These are phyloP conservation scores for Powellomyces hirtus DNA, from an alignment of 192 early-diverging fungal species.

Conservation along the genomic window DNA sequence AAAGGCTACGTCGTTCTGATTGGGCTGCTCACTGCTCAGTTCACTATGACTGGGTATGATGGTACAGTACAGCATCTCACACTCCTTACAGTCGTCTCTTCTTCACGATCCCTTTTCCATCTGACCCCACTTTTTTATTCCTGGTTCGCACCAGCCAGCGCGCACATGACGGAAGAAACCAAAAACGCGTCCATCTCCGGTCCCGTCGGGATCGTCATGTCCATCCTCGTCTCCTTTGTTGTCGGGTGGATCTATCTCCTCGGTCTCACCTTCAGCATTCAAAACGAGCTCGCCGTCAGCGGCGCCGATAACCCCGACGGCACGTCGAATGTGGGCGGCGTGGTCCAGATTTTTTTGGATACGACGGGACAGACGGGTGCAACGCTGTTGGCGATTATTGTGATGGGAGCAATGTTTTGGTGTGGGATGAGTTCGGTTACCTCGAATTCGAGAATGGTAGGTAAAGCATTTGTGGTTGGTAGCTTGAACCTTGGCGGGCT, in stretches of 20 bases:
- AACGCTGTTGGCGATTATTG: not conserved
- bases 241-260: constrained; percentile 21
- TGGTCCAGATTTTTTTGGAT: not conserved
- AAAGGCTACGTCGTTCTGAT: constrained; percentile 23
- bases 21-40: constrained; percentile 31
- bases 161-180: constrained; percentile 45
- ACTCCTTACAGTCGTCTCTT: not conserved
- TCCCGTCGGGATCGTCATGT: constrained; percentile 32
- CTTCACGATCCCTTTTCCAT: not conserved
- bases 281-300: not conserved
- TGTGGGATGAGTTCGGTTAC: constrained; percentile 10
- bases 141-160: constrained; percentile 20
- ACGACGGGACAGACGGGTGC: not conserved
- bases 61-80: not conserved
- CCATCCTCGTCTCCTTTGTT: constrained; percentile 24
- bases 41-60: constrained; percentile 39
- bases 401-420: constrained; percentile 1
- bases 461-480: not conserved
- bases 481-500: no score
- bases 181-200: constrained; percentile 30
- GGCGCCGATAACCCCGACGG: not conserved
- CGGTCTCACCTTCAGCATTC: constrained; percentile 11
- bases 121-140: not conserved
- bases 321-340: not conserved
- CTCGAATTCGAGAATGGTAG: not conserved